Base-by-base conservation (phyloP, 306 rosid species). In the Albizia julibrissin region DNA sequence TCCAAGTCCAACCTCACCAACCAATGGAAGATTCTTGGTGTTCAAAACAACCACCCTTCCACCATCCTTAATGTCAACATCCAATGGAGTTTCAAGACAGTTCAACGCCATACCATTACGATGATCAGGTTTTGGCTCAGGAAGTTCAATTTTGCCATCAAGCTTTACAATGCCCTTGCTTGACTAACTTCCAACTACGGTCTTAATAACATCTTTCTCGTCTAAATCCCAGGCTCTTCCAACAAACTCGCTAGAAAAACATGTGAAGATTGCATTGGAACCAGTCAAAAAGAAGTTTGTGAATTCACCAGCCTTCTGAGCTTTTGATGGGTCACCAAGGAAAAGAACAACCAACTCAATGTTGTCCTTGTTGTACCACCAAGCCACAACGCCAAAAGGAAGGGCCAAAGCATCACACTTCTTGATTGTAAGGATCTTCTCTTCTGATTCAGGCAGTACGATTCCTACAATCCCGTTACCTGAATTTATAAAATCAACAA, bases 371-470 rank as follows among this genome's bases (percentile, higher is more conserved):
- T 56, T 56, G 64, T n/a, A 56, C 64, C 64, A n/a, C 37, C 64
- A 56, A n/a, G 64, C n/a, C 64, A 56, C 64, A n/a, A 56, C 64
- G 6, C 64, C 64, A 56, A 56, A 56, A 56, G 64, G 64, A 56
- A 56, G 64, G 0, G 64, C 64, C 64, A 56, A n/a, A n/a, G 64
- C 64, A 9, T 56, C 64, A 1, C 29, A 29, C 14, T 56, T 56
- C 14, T 56, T 56, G 29, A 56, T 56, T 21, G 64, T 12, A 8
- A 56, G 12, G 1, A 56, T 3, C 64, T 56, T 56, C 29, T 56
- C 64, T 56, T 56, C 64, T 56, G 27, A 8, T 56, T 56, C 64
- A 56, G 64, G 64, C 14, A 56, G 29, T 0, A 56, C 64, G 13
- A 56, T 56, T 56, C 64, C 64, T 1, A 3, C 27, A 54, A 54